Base-by-base conservation (phyloP, 129 eudicot species). In the Kitagawia praeruptora region DNA sequence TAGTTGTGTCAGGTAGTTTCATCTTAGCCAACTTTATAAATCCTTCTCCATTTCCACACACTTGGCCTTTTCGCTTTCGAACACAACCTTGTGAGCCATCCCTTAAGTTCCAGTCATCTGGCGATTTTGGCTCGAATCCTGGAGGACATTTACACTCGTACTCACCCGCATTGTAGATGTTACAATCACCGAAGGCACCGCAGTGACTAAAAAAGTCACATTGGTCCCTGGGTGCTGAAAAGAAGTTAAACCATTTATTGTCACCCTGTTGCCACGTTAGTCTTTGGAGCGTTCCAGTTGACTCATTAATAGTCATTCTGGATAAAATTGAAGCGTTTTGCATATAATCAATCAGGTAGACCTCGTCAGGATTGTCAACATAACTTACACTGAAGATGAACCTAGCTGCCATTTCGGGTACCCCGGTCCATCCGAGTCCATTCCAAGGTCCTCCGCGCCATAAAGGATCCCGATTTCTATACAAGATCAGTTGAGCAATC, bases 361-460 rank as follows among this genome's bases (percentile, higher is more conserved):
- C 83, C 37, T 81, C 87, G 37, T 83, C 83, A 14, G 70, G 69
- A 67, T 82, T 79, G 48, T 74, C 73, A 0, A 80, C 74, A 48
- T 80, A 83, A 19, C 46, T 77, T 4, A 44, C 3, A 23, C 66
- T 74, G 74, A 83, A 74, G 54, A 75, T 40, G 80, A 21, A 69
- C 4, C 31, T 34, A 2, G 64, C 8, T 1, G 58, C 28, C 83
- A 85, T 79, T 15, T 58, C 79, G 0, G 88, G 83, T 15, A 82
- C 76, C 31, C 88, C 89, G 28, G 79, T 75, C 84, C 77, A 81
- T 37, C 80, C 47, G 4, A 66, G 40, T 56, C 89, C 89, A 18
- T 49, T 79, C 89, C 89, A 86, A 7, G 89, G 78, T 21, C 89
- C 89, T 46, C 51, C 42, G 4, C 89, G 83, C 78, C 84, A 86